phyloP scores from a whole-genome alignment of 257 asterid species.

The Catharanthus roseus region DNA sequence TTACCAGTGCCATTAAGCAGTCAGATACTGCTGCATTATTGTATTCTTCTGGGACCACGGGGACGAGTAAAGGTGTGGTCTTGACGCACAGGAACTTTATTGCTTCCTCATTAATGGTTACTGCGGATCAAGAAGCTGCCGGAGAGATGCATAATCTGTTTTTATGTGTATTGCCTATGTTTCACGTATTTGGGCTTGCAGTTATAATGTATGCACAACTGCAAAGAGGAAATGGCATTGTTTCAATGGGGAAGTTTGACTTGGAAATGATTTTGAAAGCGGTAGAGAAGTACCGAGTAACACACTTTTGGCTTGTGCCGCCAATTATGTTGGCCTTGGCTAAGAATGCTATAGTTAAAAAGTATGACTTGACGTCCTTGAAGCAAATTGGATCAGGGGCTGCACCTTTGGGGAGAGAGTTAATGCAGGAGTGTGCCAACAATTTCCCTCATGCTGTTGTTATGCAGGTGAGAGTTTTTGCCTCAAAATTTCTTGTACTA shows the following conservation, averaged over 20 bases:
- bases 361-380: constrained; percentile 57
- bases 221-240: constrained; percentile 73
- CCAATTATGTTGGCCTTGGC: constrained; percentile 80
- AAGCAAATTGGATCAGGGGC: constrained; percentile 85
- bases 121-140: constrained; percentile 57
- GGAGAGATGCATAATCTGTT: constrained; percentile 54
- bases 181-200: constrained; percentile 82
- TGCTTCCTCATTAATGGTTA: constrained; percentile 54
- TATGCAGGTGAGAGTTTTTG: constrained; percentile 42
- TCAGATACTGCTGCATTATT: constrained; percentile 68
- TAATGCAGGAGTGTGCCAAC: constrained; percentile 93
- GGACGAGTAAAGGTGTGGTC: constrained; percentile 78
- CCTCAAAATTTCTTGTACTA: not conserved
- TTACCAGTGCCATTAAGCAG: constrained; percentile 30
- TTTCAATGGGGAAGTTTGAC: constrained; percentile 68
- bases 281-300: constrained; percentile 56
- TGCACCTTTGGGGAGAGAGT: constrained; percentile 83
- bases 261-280: constrained; percentile 54
- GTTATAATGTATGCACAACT: constrained; percentile 69
- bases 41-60: constrained; percentile 95
- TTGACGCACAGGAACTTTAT: constrained; percentile 76
- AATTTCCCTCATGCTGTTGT: constrained; percentile 68
- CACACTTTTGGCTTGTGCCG: constrained; percentile 86
- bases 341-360: constrained; percentile 47
- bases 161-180: constrained; percentile 79